phyloP scores from a whole-genome alignment of 2,329 filamentous ascomycete species.

The Verticillium zaregamsianum region DNA sequence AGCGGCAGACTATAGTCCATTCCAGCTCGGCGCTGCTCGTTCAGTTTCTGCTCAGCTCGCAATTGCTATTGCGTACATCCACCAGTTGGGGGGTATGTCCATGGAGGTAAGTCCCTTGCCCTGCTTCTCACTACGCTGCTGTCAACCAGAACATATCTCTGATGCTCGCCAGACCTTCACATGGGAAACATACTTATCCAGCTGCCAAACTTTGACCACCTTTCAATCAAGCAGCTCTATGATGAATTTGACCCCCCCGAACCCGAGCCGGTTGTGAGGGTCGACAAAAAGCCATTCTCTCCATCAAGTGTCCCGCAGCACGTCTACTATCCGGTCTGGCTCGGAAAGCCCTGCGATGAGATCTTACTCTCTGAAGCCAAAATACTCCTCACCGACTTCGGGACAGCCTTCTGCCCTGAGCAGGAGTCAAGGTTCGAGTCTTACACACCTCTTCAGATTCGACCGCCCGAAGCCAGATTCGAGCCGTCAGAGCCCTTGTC shows the following conservation, averaged over 20 bases:
- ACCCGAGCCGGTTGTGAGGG: constrained; percentile 14
- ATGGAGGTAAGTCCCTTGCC: constrained; percentile 19
- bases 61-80: constrained; percentile 23
- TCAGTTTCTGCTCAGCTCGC: constrained; percentile 22
- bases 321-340: constrained; percentile 25
- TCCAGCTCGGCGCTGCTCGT: constrained; percentile 20
- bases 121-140: background rate
- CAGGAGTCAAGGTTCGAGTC: constrained; percentile 18
- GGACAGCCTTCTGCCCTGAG: constrained; percentile 24
- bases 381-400: constrained; percentile 26
- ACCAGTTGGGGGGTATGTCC: constrained; percentile 22
- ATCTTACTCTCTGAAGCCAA: constrained; percentile 19
- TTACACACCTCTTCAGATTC: constrained; percentile 21
- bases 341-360: constrained; percentile 25
- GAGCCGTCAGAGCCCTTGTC: constrained; percentile 26
- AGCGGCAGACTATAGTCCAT: constrained; percentile 13
- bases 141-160: background rate
- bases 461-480: constrained; percentile 30
- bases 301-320: constrained; percentile 22
- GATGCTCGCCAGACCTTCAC: constrained; percentile 22
- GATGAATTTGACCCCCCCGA: constrained; percentile 16
- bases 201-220: constrained; percentile 14
- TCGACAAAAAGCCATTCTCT: constrained; percentile 12
- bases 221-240: constrained; percentile 23
- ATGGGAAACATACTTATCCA: constrained; percentile 27